Evolutionary conservation across 495 filamentous ascomycete species (phyloP).

Genomic region (Podospora pseudoanserina): DNA sequence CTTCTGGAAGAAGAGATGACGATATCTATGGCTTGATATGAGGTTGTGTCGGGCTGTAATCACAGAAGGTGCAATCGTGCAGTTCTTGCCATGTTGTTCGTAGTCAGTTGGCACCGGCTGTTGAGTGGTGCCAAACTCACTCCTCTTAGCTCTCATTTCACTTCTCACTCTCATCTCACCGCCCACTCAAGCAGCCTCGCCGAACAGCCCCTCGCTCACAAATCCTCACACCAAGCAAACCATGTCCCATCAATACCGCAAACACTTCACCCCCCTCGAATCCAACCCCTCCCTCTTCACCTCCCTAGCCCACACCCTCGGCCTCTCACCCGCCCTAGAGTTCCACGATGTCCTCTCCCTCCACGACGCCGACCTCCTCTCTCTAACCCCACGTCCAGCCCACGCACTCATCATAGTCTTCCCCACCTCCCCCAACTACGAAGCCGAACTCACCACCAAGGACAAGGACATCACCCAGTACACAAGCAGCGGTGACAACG

Average conservation of each 20-base stretch:
- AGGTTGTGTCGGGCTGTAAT: too few species aligned
- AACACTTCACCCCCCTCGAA: slow-evolving; percentile 34
- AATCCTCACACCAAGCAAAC: not conserved
- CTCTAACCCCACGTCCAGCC: slow-evolving; percentile 53
- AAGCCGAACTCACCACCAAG: slow-evolving; percentile 25
- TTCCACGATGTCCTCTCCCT: slow-evolving; percentile 73
- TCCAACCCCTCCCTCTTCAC: slow-evolving; percentile 42
- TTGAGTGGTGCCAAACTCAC: too few species aligned
- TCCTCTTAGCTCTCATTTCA: too few species aligned
- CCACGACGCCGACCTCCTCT: slow-evolving; percentile 59
- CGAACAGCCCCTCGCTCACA: too few species aligned
- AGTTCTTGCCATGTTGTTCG: too few species aligned
- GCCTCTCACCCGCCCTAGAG: slow-evolving; percentile 52
- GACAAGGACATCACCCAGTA: not conserved
- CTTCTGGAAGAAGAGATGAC: too few species aligned
- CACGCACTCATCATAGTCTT: slow-evolving; percentile 69
- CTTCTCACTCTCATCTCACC: too few species aligned
- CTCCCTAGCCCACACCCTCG: slow-evolving; percentile 55
- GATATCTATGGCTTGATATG: too few species aligned
- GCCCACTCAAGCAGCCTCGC: too few species aligned
- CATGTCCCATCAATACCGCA: slow-evolving; percentile 15
- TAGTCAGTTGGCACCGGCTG: too few species aligned
- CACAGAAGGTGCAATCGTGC: too few species aligned
- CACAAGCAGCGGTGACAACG: not conserved
- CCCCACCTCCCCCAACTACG: slow-evolving; percentile 56